Base-by-base conservation (phyloP, 2,329 filamentous ascomycete species). In the Cryoendolithus antarcticus region DNA sequence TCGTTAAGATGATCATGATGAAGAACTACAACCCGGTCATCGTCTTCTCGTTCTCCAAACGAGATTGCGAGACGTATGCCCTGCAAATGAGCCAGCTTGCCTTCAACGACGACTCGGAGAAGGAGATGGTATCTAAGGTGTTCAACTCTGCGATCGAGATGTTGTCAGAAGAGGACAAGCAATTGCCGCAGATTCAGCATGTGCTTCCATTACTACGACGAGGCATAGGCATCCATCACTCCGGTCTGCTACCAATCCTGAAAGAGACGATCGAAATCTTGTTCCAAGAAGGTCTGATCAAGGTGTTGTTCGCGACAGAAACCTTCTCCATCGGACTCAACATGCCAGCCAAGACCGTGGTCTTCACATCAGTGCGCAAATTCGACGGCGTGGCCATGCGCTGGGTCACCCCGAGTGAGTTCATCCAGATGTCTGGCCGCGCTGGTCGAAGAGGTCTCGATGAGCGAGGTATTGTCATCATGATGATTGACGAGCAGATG, bases 221-320 rank as follows among this genome's bases (percentile, higher is more conserved):
- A 58, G 91, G 91, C 49, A 94, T 98, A 49, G 91, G 91, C 56
- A 86, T 98, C 46, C 91, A 98, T 71, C 91, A 98, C 62, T 95
- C 88, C 28, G 91, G 91, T 43, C 71, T 98, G 33, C 70, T 98
- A 37, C 91, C 91, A 1, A 96, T 98, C 51, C 66, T 98, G 42
- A 98, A 98, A 64, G 91, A 98, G 63, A 95, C 89, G 0, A 96
- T 98, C 48, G 91, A 98, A 66, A 98, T 98, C 60, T 69, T 98
- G 32, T 98, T 98, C 71, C 91, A 98, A 57, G 91, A 98, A 63
- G 88, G 88, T 37, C 67, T 98, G 32, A 94, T 98, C 69, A 98
- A 98, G 64, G 89, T 96, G 7, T 72, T 98, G 1, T 96, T 98
- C 46, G 91, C 91, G 0, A 98, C 91, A 0, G 93, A 98, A 61